Evolutionary conservation across 2,329 filamentous ascomycete species (phyloP).

Genomic region (Cordyceps pruinosa): DNA sequence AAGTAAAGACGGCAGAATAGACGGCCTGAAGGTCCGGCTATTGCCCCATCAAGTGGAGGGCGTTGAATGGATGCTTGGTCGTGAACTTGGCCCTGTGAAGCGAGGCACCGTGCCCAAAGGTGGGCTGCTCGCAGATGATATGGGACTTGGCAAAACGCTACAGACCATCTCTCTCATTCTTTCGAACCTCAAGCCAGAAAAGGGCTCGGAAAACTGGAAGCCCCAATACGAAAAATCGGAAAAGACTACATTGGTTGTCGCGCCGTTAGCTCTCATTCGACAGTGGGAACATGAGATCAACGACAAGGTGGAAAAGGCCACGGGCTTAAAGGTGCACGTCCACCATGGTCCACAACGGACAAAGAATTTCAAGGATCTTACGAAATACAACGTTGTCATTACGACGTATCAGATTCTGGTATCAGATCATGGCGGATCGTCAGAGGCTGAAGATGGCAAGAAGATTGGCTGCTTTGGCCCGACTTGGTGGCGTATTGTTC

Average conservation of each 20-base stretch:
- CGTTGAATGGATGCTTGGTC: constrained; percentile 89
- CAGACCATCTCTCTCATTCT: constrained; percentile 88
- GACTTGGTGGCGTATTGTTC: constrained; percentile 89
- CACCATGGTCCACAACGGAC: constrained; percentile 86
- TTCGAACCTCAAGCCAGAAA: constrained; percentile 63
- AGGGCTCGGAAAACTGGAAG: constrained; percentile 53
- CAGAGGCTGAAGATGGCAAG: constrained; percentile 50
- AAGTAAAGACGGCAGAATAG: constrained; percentile 48
- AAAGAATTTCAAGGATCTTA: constrained; percentile 69
- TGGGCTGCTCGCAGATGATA: constrained; percentile 92
- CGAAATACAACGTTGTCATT: constrained; percentile 87
- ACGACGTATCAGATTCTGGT: constrained; percentile 95
- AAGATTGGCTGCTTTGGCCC: constrained; percentile 84
- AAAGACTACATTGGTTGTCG: constrained; percentile 83
- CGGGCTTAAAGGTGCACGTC: constrained; percentile 72
- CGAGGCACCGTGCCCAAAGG: constrained; percentile 78
- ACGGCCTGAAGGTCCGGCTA: constrained; percentile 80
- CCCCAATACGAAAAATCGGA: constrained; percentile 63
- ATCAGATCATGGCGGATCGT: constrained; percentile 74
- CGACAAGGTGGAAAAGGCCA: constrained; percentile 64
- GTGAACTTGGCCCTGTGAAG: constrained; percentile 81
- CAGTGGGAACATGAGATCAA: constrained; percentile 96
- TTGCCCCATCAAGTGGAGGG: constrained; percentile 93
- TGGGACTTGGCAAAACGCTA: constrained; percentile 94
- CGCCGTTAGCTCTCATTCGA: constrained; percentile 86